Conservation (phyloP, 768 basidiomycete genomes). For the Lyophyllum decastes region DNA sequence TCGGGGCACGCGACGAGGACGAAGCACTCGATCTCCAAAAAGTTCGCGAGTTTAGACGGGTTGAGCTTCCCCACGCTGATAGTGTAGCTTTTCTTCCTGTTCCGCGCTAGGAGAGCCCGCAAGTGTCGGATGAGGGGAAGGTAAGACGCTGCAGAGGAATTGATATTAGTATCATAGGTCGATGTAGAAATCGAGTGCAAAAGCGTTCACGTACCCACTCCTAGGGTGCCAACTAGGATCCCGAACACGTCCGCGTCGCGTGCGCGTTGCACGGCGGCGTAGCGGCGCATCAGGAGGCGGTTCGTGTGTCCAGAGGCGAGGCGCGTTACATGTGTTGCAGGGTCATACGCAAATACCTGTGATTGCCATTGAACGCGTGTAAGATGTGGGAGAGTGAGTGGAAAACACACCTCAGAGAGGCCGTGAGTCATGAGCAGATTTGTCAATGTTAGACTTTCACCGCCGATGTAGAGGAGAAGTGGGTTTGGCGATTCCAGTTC, state of each 20-base stretch:
- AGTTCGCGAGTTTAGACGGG: slow-evolving; percentile 93
- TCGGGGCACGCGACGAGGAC: slow-evolving; percentile 94
- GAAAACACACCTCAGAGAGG: slow-evolving; percentile 50
- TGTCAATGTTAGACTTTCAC: slow-evolving; percentile 76
- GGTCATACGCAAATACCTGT: slow-evolving; percentile 81
- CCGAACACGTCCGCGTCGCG: slow-evolving; percentile 93
- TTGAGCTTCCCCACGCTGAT: slow-evolving; percentile 94
- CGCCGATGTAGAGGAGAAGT: slow-evolving; percentile 63
- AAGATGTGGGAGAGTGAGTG: background rate
- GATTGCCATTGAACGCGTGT: background rate
- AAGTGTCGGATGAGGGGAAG: slow-evolving; percentile 83
- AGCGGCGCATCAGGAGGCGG: slow-evolving; percentile 85
- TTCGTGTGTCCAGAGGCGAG: slow-evolving; percentile 75
- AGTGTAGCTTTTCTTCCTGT: slow-evolving; percentile 90
- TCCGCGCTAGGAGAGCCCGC: slow-evolving; percentile 62
- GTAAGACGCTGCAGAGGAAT: slow-evolving; percentile 62
- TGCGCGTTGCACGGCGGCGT: slow-evolving; percentile 83
- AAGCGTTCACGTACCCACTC: slow-evolving; percentile 60
- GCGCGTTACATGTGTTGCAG: slow-evolving; percentile 43
- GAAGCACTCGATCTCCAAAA: slow-evolving; percentile 95
- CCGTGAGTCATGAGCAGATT: slow-evolving; percentile 88
- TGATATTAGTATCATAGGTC: slow-evolving; percentile 1
- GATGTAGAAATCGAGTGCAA: background rate
- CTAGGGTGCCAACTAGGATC: slow-evolving; percentile 92
- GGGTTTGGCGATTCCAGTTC: slow-evolving; percentile 16